Conservation (phyloP, 1,139 yeast species). For the Geotrichum histeridarum region DNA sequence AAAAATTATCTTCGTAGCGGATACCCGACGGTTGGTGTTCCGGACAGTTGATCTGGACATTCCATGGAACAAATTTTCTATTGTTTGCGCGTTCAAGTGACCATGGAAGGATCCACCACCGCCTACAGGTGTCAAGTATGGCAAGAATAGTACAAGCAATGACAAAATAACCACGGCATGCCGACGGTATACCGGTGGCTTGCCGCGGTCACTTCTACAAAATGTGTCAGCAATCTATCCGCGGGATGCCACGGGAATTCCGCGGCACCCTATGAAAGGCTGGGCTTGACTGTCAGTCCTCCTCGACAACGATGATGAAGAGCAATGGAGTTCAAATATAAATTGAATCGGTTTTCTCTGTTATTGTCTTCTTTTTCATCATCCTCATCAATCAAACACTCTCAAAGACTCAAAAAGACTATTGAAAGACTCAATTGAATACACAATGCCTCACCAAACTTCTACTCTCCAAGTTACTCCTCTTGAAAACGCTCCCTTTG, state of each 20-base stretch:
- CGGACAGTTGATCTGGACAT: too few relatives aligned
- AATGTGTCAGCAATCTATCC: too few relatives aligned
- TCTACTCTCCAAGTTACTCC: slow-evolving; percentile 35
- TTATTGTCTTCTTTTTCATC: not conserved
- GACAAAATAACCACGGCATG: not conserved
- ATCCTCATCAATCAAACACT: not conserved
- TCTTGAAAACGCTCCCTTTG: slow-evolving; percentile 50
- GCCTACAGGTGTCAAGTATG: too few relatives aligned
- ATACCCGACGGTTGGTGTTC: too few relatives aligned
- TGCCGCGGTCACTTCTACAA: not conserved
- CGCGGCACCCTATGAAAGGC: too few relatives aligned
- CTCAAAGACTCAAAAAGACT: not conserved
- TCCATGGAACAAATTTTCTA: too few relatives aligned
- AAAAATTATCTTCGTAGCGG: too few relatives aligned
- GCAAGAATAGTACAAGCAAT: too few relatives aligned
- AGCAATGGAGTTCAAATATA: not conserved
- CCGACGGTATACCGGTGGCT: not conserved
- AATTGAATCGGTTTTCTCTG: not conserved
- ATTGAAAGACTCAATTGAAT: not conserved
- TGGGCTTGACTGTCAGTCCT: not conserved
- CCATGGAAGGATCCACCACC: too few relatives aligned
- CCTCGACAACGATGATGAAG: not conserved
- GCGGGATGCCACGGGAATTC: too few relatives aligned
- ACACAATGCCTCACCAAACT: slow-evolving; percentile 13
- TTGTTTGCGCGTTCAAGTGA: too few relatives aligned